Conservation (phyloP, 1,139 yeast genomes). For the Scheffersomyces lignicola region DNA sequence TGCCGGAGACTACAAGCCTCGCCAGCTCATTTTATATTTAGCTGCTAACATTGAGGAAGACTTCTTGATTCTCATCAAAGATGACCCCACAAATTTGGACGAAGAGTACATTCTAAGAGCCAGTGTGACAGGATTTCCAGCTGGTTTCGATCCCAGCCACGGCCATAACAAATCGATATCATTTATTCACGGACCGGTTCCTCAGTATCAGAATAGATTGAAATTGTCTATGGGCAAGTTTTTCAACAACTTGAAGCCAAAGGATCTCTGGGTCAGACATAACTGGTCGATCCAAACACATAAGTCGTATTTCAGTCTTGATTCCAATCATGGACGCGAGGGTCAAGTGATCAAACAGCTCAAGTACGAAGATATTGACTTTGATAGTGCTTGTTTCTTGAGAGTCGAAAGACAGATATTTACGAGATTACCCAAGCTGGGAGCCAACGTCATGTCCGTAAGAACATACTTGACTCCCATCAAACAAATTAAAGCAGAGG, state of each 20-base stretch:
- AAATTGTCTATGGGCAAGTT: constrained; percentile 39
- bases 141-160: constrained; percentile 43
- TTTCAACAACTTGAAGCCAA: constrained; percentile 35
- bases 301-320: constrained; percentile 25
- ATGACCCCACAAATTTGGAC: constrained; percentile 30
- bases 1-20: constrained; percentile 16
- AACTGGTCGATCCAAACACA: constrained; percentile 48
- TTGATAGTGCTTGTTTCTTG: constrained; percentile 35
- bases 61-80: constrained; percentile 35
- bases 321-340: constrained; percentile 32
- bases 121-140: constrained; percentile 39
- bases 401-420: constrained; percentile 44
- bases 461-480: constrained; percentile 44
- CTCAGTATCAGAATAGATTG: constrained; percentile 36
- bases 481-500: constrained; percentile 33
- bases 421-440: constrained; percentile 37
- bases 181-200: constrained; percentile 42
- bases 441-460: constrained; percentile 42
- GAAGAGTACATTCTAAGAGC: constrained; percentile 40
- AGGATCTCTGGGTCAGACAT: constrained; percentile 40
- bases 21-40: constrained; percentile 21
- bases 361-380: constrained; percentile 31
- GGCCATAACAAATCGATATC: constrained; percentile 37
- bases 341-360: constrained; percentile 28
- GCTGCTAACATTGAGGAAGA: constrained; percentile 43